Base-by-base conservation (phyloP, 805 yeast genomes). In the Hemisphaericaspora nanyangensis region DNA sequence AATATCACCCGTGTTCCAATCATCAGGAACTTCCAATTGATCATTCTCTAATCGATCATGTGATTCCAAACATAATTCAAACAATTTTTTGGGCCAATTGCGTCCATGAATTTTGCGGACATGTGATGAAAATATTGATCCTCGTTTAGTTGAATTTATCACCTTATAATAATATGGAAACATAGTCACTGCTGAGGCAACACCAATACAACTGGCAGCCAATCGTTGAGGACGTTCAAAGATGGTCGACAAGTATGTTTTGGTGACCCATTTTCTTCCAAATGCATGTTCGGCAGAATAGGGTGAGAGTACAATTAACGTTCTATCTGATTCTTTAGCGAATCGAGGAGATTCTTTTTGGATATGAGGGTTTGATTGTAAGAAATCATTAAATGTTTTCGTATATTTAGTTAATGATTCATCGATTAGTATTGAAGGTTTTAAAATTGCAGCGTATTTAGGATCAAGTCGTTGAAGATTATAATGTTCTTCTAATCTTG, bases 151-250 rank as follows among this genome's bases (percentile, higher is more conserved):
- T 3, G 78, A 68, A 39, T 78, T 71, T 31, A 63, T 56, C 11
- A 82, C 50, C 11, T 70, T 68, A 49, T 74, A 82, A 34, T 73
- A 66, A 30, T 77, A 77, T 0, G 90, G 89, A 44, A 68, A 76
- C 76, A 79, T 73, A 2, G 89, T 72, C 17, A 81, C 54, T 0
- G 95, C 91, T 2, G 89, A 81, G 0, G 88, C 76, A 17, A 86
- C 74, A 1, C 95, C 95, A 42, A 86, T 64, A n/a, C 87, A 79
- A 7, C 81, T 69, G 0, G 95, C 93, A 39, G 82, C 67, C 33
- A 86, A 61, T 22, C 95, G 66, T 57, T 86, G 90, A 1, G 95
- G 95, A 32, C 91, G 64, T 59, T 86, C 95, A 18, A 86, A 91
- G 26, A 86, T 81, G 0, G 89, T 76, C 13, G 82, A 65, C 31